Conservation (phyloP, 2,329 filamentous ascomycete genomes). For the Xylariaceae sp. region DNA sequence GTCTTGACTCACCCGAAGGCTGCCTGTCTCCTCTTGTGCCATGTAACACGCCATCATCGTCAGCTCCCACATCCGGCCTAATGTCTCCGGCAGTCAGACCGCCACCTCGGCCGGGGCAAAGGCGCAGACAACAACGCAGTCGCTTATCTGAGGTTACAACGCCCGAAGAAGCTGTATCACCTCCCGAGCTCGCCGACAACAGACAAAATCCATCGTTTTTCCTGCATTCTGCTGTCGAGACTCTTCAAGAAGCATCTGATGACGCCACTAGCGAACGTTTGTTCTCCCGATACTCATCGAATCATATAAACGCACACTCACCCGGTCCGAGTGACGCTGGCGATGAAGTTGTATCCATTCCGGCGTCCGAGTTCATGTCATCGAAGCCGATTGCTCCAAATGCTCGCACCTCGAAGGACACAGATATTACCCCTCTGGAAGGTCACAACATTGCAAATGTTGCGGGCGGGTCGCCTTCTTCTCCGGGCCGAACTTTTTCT, state of each 20-base stretch:
- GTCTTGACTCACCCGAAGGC: background rate
- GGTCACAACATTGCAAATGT: background rate
- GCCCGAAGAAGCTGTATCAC: slow-evolving; percentile 17
- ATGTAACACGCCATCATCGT: slow-evolving; percentile 8
- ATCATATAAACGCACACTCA: background rate
- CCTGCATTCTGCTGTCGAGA: slow-evolving; percentile 7
- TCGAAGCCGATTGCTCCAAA: background rate
- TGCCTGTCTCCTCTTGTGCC: slow-evolving; percentile 3
- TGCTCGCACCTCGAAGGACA: background rate
- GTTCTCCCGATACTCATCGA: slow-evolving; percentile 7
- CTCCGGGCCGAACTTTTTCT: too few relatives aligned
- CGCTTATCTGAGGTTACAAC: slow-evolving; percentile 27
- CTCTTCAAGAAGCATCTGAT: slow-evolving; percentile 9
- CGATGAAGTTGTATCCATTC: background rate
- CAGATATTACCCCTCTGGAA: background rate
- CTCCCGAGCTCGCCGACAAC: slow-evolving; percentile 6
- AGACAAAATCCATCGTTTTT: slow-evolving; percentile 1
- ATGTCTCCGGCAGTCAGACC: slow-evolving; percentile 8
- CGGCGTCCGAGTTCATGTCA: background rate
- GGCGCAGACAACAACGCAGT: slow-evolving; percentile 20
- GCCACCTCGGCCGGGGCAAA: slow-evolving; percentile 13
- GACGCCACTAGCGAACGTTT: slow-evolving; percentile 1
- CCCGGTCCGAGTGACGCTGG: background rate
- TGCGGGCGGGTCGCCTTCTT: too few relatives aligned
- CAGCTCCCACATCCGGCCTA: slow-evolving; percentile 4